Percentiles rank a stretch among this genome's conserved stretches.
Conservation (phyloP, 2,329 filamentous ascomycete species). For the Hansfordia pulvinata region DNA sequence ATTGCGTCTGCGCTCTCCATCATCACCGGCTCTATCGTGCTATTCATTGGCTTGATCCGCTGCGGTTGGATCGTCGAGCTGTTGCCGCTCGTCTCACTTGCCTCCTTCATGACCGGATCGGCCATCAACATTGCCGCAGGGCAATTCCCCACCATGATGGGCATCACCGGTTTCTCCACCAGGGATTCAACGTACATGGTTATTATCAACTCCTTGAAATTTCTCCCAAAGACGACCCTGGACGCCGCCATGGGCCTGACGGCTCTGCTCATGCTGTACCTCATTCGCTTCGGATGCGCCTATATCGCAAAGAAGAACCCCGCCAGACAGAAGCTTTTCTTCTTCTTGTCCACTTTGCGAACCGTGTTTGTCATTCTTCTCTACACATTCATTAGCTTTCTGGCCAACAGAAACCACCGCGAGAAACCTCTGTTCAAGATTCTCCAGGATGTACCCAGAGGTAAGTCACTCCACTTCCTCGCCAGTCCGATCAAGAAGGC, state of each 20-base stretch:
- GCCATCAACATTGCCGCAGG: conserved; percentile 34
- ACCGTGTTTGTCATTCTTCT: conserved; percentile 71
- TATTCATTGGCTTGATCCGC: conserved; percentile 32
- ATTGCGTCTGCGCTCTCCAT: conserved; percentile 33
- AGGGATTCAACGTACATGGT: conserved; percentile 31
- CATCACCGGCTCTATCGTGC: conserved; percentile 32
- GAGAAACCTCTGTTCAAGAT: conserved; percentile 58
- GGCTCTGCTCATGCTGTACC: conserved; percentile 53
- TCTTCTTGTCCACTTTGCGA: conserved; percentile 66
- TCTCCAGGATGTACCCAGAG: conserved; percentile 64
- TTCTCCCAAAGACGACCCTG: conserved; percentile 34
- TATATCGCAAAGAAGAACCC: conserved; percentile 54
- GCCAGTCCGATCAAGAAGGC: conserved; percentile 3
- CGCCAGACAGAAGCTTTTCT: conserved; percentile 53
- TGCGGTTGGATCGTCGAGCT: conserved; percentile 41
- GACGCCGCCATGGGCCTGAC: conserved; percentile 66
- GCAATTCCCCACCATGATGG: conserved; percentile 35
- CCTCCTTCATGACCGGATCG: conserved; percentile 40
- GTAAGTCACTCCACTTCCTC: conserved; percentile 19
- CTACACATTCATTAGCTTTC: conserved; percentile 66
- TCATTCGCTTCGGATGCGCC: conserved; percentile 49
- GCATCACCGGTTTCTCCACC: conserved; percentile 34
- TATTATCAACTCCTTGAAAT: conserved; percentile 35
- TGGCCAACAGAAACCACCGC: conserved; percentile 59
- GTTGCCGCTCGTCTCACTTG: conserved; percentile 36